Percentiles rank a stretch among this genome's conserved stretches.
Conservation (phyloP, 371 early-diverging fungal species). For the Blastocladiella emersonii region DNA sequence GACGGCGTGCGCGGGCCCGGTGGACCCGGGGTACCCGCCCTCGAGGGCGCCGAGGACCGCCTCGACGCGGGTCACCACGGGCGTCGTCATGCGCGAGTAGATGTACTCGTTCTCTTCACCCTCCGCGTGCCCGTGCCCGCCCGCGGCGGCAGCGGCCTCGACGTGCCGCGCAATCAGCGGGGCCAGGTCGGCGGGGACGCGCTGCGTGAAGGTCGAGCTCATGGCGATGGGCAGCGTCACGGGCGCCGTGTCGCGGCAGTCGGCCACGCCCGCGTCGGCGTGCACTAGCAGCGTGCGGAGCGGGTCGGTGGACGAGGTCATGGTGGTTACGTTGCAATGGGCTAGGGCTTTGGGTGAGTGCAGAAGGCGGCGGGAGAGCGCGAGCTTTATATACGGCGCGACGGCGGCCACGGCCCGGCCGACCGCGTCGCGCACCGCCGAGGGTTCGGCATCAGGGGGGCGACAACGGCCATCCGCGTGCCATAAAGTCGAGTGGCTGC, state of each 20-base stretch:
- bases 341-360: too few relatives aligned
- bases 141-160: too few relatives aligned
- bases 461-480: too few relatives aligned
- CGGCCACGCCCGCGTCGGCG: neutral
- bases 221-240: neutral
- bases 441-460: too few relatives aligned
- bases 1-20: neutral
- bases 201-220: conserved; percentile 4
- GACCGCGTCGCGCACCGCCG: too few relatives aligned
- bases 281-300: neutral
- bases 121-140: neutral
- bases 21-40: neutral
- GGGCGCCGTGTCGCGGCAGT: neutral
- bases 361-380: too few relatives aligned
- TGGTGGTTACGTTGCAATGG: too few relatives aligned
- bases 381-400: too few relatives aligned
- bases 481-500: too few relatives aligned
- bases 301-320: too few relatives aligned
- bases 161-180: neutral
- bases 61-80: neutral
- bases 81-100: neutral
- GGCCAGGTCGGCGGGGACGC: neutral
- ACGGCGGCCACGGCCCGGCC: too few relatives aligned
- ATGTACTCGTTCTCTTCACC: neutral
- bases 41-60: conserved; percentile 1